Conservation (phyloP, 1,139 yeast species). For the Magnusiomyces starmeri region DNA sequence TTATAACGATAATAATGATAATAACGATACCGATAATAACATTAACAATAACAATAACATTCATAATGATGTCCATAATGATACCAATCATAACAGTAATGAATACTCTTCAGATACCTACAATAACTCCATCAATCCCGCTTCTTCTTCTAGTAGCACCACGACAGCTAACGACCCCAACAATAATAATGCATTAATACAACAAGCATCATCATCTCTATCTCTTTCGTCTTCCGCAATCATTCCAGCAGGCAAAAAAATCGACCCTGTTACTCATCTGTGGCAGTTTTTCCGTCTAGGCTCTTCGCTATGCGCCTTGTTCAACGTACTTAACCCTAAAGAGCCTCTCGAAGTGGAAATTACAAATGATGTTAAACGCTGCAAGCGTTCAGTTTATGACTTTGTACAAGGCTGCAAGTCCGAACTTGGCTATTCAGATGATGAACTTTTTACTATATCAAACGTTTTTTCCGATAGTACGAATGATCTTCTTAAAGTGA, state of each 20-base stretch:
- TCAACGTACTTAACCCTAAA: conserved; percentile 47
- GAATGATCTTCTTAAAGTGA: conserved; percentile 56
- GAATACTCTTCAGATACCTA: neutral
- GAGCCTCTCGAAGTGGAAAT: conserved; percentile 36
- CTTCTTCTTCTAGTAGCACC: conserved; percentile 8
- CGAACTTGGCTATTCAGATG: conserved; percentile 68
- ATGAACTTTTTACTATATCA: conserved; percentile 80
- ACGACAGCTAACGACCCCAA: conserved; percentile 2
- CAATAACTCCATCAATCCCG: conserved; percentile 4
- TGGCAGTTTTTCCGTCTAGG: conserved; percentile 91
- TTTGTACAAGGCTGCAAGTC: conserved; percentile 82
- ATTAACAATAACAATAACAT: conserved; percentile 6
- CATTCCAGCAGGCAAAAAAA: conserved; percentile 24
- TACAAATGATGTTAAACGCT: conserved; percentile 59
- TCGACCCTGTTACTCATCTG: conserved; percentile 88
- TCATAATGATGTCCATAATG: neutral
- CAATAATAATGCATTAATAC: conserved; percentile 7
- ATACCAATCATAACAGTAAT: conserved; percentile 9
- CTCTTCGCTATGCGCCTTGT: conserved; percentile 79
- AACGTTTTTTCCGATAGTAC: conserved; percentile 82
- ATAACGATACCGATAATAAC: conserved; percentile 2
- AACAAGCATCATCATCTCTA: conserved; percentile 6
- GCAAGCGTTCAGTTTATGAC: conserved; percentile 86
- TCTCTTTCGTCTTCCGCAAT: conserved; percentile 17
- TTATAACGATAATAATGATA: too few species aligned